Conservation (phyloP, 768 basidiomycete species). For the Lentinula guzmanii region DNA sequence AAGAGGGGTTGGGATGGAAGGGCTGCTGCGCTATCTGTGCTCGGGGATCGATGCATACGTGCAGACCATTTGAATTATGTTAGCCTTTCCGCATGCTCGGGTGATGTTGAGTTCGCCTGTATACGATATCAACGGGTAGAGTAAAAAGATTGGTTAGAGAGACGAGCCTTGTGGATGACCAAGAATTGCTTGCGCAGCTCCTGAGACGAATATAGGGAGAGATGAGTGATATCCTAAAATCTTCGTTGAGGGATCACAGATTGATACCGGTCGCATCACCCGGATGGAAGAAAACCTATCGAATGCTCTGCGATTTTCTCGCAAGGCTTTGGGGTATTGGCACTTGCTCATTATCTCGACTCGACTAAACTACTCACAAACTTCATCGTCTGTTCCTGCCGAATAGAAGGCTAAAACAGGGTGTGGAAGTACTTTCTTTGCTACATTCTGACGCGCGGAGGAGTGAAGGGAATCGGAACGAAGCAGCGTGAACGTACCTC, state of each 20-base stretch:
- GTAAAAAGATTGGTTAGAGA: neutral
- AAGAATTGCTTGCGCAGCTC: constrained; percentile 77
- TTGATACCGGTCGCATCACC: constrained; percentile 62
- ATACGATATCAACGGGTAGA: neutral
- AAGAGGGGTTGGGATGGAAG: constrained; percentile 57
- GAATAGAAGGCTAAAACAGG: constrained; percentile 82
- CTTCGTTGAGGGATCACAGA: constrained; percentile 63
- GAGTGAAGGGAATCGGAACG: neutral
- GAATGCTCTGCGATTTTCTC: constrained; percentile 74
- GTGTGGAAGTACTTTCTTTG: constrained; percentile 62
- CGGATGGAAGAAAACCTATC: constrained; percentile 86
- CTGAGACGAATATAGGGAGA: constrained; percentile 80
- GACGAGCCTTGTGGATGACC: constrained; percentile 61
- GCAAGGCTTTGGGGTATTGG: constrained; percentile 32
- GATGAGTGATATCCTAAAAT: constrained; percentile 69
- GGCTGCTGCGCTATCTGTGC: constrained; percentile 55
- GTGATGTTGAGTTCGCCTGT: constrained; percentile 83
- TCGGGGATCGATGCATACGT: constrained; percentile 65
- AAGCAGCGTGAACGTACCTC: constrained; percentile 42
- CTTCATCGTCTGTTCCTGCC: constrained; percentile 82
- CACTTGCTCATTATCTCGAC: too few species aligned
- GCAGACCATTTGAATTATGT: constrained; percentile 83
- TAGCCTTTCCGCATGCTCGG: constrained; percentile 53
- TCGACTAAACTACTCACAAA: constrained; percentile 40
- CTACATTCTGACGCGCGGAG: constrained; percentile 47